phyloP scores from a whole-genome alignment of 2,329 filamentous ascomycete species.

The Aspergillus bombycis region DNA sequence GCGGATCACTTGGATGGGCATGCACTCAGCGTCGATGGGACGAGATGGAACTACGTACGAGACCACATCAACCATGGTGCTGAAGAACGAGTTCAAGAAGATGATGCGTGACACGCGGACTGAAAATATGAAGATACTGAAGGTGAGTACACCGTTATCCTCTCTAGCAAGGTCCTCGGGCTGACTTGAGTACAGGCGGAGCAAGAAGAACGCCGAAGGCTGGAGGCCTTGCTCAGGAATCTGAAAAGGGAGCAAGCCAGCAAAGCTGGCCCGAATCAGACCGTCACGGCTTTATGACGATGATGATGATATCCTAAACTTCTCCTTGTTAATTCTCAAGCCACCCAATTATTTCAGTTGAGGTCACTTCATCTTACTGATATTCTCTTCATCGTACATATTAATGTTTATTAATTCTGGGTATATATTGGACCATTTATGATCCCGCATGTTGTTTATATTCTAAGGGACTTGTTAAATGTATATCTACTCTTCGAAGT shows the following conservation, averaged over 20 bases:
- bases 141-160: constrained; percentile 53
- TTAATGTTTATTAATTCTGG: constrained; percentile 17
- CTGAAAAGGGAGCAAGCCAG: constrained; percentile 47
- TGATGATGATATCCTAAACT: constrained; percentile 28
- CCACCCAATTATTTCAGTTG: constrained; percentile 5
- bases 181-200: constrained; percentile 57
- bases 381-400: constrained; percentile 24
- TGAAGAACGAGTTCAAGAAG: constrained; percentile 77
- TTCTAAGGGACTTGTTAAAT: constrained; percentile 16
- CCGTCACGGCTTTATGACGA: constrained; percentile 40
- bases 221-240: constrained; percentile 65
- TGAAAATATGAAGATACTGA: constrained; percentile 66
- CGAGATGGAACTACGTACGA: constrained; percentile 48
- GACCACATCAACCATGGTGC: constrained; percentile 67
- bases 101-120: constrained; percentile 75
- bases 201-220: constrained; percentile 69
- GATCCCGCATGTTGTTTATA: constrained; percentile 14
- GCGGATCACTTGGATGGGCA: constrained; percentile 66
- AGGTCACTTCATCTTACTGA: constrained; percentile 10
- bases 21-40: constrained; percentile 54
- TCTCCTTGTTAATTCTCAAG: constrained; percentile 4
- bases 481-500: background rate
- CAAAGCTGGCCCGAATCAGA: constrained; percentile 38
- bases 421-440: constrained; percentile 7
- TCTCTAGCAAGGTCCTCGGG: constrained; percentile 2